phyloP scores from a whole-genome alignment of 1,284 basidiomycete genomes.

The Neolentinus lepideus region DNA sequence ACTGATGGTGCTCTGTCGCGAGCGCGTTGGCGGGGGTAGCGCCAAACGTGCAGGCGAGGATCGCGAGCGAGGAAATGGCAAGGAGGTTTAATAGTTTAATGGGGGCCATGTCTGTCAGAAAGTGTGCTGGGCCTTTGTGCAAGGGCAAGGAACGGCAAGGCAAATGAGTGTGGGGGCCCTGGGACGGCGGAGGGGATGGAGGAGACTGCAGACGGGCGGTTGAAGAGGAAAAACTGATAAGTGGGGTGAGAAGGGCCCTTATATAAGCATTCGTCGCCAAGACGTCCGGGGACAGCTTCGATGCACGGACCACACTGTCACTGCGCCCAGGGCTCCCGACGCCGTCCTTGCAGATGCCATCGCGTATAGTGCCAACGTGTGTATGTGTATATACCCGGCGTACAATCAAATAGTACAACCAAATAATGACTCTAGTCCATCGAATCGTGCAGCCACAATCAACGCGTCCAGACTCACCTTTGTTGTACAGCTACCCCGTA shows the following conservation, averaged over 20 bases:
- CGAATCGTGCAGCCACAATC: no score
- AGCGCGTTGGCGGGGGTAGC: conserved; percentile 44
- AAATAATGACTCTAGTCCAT: no score
- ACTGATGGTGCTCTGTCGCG: conserved; percentile 31
- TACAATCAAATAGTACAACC: no score
- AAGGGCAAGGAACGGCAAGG: conserved; percentile 16
- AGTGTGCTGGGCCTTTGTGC: conserved; percentile 5
- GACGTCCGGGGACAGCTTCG: not conserved
- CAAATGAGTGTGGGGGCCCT: conserved; percentile 26
- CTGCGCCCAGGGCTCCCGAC: conserved; percentile 2
- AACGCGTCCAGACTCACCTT: no score
- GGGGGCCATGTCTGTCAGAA: conserved; percentile 35
- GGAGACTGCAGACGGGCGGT: conserved; percentile 10
- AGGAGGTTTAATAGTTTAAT: conserved; percentile 48
- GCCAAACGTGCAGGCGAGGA: conserved; percentile 45
- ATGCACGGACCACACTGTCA: not conserved
- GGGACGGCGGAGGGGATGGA: conserved; percentile 13
- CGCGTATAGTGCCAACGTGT: not conserved
- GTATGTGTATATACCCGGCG: no score
- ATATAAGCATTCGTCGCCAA: conserved; percentile 11
- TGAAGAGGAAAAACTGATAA: conserved; percentile 6
- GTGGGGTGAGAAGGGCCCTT: conserved; percentile 12
- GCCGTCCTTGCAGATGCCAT: not conserved
- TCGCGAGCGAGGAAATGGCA: conserved; percentile 47
- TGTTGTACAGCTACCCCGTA: not conserved